Evolutionary conservation across 2,329 filamentous ascomycete species (phyloP).

Genomic region (Verticillium nubilum): DNA sequence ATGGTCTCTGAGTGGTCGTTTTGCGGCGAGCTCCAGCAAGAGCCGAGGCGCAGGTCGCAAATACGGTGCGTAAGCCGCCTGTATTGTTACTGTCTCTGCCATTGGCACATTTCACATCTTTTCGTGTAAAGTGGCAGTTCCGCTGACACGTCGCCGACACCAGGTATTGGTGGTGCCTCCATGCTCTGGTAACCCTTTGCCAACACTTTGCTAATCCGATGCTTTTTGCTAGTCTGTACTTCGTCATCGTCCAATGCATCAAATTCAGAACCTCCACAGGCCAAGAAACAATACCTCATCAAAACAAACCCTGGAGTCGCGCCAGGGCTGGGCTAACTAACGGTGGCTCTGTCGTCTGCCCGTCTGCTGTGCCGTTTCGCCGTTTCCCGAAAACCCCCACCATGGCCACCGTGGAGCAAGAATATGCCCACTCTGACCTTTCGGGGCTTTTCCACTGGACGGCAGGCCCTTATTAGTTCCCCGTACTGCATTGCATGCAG

Average conservation of each 20-base stretch:
- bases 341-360: background rate
- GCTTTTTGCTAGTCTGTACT: background rate
- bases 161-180: background rate
- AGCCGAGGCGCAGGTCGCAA: background rate
- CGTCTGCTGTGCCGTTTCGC: background rate
- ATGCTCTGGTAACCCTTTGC: background rate
- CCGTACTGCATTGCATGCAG: background rate
- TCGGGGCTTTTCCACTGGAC: background rate
- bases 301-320: background rate
- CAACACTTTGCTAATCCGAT: background rate
- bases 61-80: background rate
- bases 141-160: background rate
- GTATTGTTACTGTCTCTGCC: background rate
- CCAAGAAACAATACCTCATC: background rate
- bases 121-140: background rate
- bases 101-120: background rate
- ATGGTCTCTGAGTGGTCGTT: background rate
- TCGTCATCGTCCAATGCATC: background rate
- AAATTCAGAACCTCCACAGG: no score
- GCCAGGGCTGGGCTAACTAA: background rate
- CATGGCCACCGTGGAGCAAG: background rate
- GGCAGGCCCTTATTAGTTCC: background rate
- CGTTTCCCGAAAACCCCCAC: background rate
- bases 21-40: background rate
- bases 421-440: background rate